Base-by-base conservation (phyloP, 2,329 filamentous ascomycete species). In the Diaporthe vexans region DNA sequence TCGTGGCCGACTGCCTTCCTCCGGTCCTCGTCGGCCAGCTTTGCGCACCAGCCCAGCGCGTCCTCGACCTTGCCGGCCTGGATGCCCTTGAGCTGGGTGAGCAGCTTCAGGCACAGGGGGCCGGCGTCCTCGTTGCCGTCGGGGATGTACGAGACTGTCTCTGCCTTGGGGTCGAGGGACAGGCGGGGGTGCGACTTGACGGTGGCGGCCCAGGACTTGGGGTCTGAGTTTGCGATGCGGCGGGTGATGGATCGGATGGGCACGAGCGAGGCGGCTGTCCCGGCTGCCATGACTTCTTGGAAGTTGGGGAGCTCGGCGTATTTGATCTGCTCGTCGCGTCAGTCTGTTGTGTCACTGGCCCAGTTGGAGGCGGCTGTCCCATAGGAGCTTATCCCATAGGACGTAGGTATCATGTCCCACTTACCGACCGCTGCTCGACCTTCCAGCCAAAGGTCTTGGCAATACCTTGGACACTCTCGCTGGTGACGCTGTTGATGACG, bases 211-310 rank as follows among this genome's bases (percentile, higher is more conserved):
- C 85, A 83, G 24, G 85, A 86, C 52, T 83, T 81, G 17, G 84
- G 77, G 19, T 85, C 83, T 6, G 82, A 79, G 0, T 84, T 78
- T 68, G 81, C 77, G 59, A 85, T 76, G 57, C 87, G 89, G 79
- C 95, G 91, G 3, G 94, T 97, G 82, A 98, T 97, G 78, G 94
- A 97, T 76, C 93, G 93, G 83, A 98, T 97, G 1, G 96, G 96
- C 4, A 98, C 95, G 71, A 99, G 88, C 0, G 94, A 94, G 0
- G 95, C 96, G 0, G 96, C 96, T 0, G 96, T 98, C 1, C 96
- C 96, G 3, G 95, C 95, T 5, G 96, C 97, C 84, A 98, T 92
- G 70, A 99, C 92, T 84, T 98, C 96, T 68, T 80, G 82, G 78
- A 90, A 90, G 71, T 80, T 77, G 15, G 86, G 83, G 24, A 92